Conservation (phyloP, 2,329 filamentous ascomycete genomes). For the Aspergillus brunneoviolaceus region DNA sequence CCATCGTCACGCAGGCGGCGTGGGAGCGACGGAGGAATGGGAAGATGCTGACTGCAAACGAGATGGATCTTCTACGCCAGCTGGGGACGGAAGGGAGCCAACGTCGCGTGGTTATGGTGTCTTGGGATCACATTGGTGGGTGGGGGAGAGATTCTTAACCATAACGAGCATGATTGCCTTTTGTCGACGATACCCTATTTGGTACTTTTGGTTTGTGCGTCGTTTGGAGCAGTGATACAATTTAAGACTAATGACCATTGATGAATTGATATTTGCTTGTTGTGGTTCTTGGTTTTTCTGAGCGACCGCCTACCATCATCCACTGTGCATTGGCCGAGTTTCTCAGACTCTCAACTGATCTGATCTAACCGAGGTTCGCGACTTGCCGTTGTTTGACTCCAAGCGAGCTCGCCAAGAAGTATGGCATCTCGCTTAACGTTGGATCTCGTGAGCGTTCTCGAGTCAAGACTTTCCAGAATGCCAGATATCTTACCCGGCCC, state of each 20-base stretch:
- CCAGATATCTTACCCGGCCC: conserved; percentile 7
- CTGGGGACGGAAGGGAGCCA: conserved; percentile 12
- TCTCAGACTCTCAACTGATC: too few species aligned
- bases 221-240: background rate
- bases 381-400: conserved; percentile 1
- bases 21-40: conserved; percentile 28
- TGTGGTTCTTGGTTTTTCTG: too few species aligned
- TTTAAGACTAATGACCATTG: background rate
- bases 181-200: background rate
- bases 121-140: conserved; percentile 12
- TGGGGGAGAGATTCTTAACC: conserved; percentile 10
- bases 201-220: background rate
- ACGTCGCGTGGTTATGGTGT: conserved; percentile 13
- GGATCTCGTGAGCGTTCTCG: background rate
- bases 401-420: background rate
- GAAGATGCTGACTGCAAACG: conserved; percentile 16
- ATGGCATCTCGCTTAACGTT: background rate
- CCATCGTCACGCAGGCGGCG: conserved; percentile 37
- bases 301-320: background rate
- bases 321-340: background rate
- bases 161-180: background rate
- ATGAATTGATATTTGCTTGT: background rate
- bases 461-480: background rate
- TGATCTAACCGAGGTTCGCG: background rate
- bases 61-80: conserved; percentile 14